These are phyloP conservation scores for Lachnellula hyalina DNA, from an alignment of 2,329 filamentous ascomycete species.

Conservation along the genomic window DNA sequence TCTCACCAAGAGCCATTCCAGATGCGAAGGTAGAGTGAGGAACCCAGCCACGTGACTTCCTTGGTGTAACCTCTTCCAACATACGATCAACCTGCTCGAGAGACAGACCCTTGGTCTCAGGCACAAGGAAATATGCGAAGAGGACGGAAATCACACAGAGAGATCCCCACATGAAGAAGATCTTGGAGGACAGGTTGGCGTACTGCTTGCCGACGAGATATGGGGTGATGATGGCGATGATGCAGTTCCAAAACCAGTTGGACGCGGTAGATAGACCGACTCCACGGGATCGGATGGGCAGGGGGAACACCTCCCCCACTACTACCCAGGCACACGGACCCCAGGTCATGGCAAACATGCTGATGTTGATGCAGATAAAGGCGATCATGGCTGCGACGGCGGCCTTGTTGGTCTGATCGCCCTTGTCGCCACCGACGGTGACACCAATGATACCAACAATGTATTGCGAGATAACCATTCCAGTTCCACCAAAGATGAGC, in stretches of 20 bases:
- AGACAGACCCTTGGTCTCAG: constrained; percentile 81
- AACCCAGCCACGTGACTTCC: constrained; percentile 28
- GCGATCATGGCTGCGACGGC: constrained; percentile 67
- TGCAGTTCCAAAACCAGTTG: constrained; percentile 88
- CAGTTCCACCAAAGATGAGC: constrained; percentile 70
- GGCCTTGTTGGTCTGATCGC: constrained; percentile 45
- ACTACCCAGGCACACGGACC: constrained; percentile 69
- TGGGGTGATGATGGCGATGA: constrained; percentile 70
- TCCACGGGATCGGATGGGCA: constrained; percentile 82
- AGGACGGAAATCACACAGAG: constrained; percentile 64
- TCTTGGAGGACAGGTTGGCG: constrained; percentile 66
- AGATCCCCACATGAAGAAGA: constrained; percentile 71
- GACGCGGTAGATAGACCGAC: constrained; percentile 81
- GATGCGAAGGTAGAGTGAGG: constrained; percentile 27
- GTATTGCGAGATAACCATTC: constrained; percentile 84
- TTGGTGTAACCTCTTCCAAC: constrained; percentile 49
- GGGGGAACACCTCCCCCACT: constrained; percentile 85
- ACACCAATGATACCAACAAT: constrained; percentile 74
- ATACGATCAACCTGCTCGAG: constrained; percentile 78
- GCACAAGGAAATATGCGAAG: constrained; percentile 72
- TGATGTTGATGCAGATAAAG: constrained; percentile 90
- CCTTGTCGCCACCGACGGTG: constrained; percentile 47
- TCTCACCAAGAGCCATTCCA: constrained; percentile 21
- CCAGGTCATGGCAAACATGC: constrained; percentile 88
- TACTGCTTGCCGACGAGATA: constrained; percentile 70